Evolutionary conservation across 768 basidiomycete genomes (phyloP), one percentile per base, ranked within the genome.

Genomic region (Kondoa malvinella): DNA sequence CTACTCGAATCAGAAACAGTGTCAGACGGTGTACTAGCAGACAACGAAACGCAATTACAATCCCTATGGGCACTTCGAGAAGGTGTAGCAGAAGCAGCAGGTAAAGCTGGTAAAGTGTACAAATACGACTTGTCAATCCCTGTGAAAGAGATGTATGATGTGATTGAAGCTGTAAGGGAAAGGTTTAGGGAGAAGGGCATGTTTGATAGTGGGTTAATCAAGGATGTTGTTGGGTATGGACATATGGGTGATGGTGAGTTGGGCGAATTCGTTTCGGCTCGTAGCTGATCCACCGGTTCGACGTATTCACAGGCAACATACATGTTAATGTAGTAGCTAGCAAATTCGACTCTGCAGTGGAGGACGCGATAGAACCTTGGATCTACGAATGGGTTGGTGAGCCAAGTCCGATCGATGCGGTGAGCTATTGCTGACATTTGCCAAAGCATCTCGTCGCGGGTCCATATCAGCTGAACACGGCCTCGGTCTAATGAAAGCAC

Each of bases 381-480:
- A 81, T 99, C 56, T 99, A 91, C 74, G 90, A 97, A 61, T 68
- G 65, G 64, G 62, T 64, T 31, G 67, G 66, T 68, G 50, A 57
- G 61, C 65, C n/a, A n/a, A n/a, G 15, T 27, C 33, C 8, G 65
- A 2, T 31, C 34, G 27, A 3, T 31, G 4, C 30, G 2, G 27
- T 26, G 25, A n/a, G 4, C 3, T 16, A 3, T n/a, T 26, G 17
- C 56, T 31, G 21, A 8, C 16, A 3, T 21, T 40, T 29, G 25
- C 25, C 32, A 31, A 63, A 78, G 77, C 79, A 64, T 76, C 76
- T 34, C 75, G 87, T 74, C 83, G 85, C 64, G 94, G 94, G 4
- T 96, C 94, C 0, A 84, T 99, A 71, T 96, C 92, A 3, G 94
- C 94, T 1, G 94, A 99, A 75, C 94, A 99, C 76, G 94, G 94